A percentile compares a stretch with the other conserved stretches of the same genome.
These are phyloP conservation scores for Aegilops speltoides DNA, from an alignment of 176 grass and related monocot genomes.

Conservation along the genomic window DNA sequence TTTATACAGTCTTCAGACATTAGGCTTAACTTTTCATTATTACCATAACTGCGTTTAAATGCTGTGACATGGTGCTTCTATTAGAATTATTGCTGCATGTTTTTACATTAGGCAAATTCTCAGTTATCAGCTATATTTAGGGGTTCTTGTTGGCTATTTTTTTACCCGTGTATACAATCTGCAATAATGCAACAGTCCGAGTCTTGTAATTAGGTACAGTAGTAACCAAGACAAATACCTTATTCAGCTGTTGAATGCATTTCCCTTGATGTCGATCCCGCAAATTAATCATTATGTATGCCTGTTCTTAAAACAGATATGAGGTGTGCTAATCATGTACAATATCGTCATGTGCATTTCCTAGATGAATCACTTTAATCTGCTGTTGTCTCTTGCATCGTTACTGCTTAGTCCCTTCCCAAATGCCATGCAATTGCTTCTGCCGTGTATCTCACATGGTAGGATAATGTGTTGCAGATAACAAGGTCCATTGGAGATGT, in stretches of 20 bases:
- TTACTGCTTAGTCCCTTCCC: not conserved
- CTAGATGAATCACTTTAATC: not conserved
- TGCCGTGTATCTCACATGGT: conserved; percentile 11
- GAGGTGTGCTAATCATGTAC: not conserved
- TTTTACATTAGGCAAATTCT: conserved; percentile 7
- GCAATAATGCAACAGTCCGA: not conserved
- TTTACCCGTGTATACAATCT: not conserved
- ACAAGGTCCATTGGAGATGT: conserved; percentile 89
- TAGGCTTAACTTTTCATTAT: not conserved
- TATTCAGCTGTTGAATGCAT: not conserved
- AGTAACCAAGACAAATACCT: not conserved
- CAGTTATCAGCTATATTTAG: conserved; percentile 16
- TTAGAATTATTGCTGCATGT: not conserved
- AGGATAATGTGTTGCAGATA: conserved; percentile 56
- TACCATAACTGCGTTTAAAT: not conserved
- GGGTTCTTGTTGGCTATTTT: conserved; percentile 1
- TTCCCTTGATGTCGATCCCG: not conserved
- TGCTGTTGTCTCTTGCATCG: not conserved
- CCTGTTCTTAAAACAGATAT: not conserved
- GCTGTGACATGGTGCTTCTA: not conserved
- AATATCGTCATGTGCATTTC: not conserved
- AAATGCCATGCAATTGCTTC: conserved; percentile 17
- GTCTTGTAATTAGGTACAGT: not conserved
- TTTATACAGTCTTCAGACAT: not conserved
- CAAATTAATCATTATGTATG: not conserved